Evolutionary conservation across 768 basidiomycete genomes (phyloP).

Genomic region (Myochromella boudieri): DNA sequence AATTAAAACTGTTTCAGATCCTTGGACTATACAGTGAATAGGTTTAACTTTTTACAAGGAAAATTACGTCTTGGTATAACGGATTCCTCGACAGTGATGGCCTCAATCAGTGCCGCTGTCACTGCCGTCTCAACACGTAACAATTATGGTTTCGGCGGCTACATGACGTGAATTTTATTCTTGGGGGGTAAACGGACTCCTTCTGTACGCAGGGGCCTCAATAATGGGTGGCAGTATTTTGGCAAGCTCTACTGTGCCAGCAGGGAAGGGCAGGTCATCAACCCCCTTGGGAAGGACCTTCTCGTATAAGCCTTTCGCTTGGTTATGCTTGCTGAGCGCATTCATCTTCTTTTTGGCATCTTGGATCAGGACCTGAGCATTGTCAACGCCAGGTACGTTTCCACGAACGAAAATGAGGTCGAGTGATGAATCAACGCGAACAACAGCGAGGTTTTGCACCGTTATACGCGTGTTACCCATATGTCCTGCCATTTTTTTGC

Average conservation of each 20-base stretch:
- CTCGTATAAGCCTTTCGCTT: constrained; percentile 70
- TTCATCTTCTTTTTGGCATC: constrained; percentile 89
- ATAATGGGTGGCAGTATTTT: constrained; percentile 63
- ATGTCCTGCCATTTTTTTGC: constrained; percentile 97
- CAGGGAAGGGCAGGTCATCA: constrained; percentile 87
- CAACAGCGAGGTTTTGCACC: constrained; percentile 83
- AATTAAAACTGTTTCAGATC: neutral
- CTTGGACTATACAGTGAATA: no score
- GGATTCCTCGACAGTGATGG: no score
- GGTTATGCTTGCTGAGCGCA: constrained; percentile 59
- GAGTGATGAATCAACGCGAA: constrained; percentile 82
- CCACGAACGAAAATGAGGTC: constrained; percentile 92
- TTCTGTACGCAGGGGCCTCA: constrained; percentile 69
- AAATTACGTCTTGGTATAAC: no score
- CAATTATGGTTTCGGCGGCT: no score
- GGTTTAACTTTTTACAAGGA: no score
- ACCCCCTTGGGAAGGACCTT: constrained; percentile 83
- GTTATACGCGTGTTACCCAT: constrained; percentile 86
- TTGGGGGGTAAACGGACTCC: constrained; percentile 77
- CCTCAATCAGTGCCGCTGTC: no score
- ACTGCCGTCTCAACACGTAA: no score
- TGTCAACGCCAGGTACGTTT: constrained; percentile 87
- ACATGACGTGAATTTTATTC: constrained; percentile 53
- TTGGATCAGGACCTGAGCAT: constrained; percentile 79
- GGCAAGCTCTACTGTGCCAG: constrained; percentile 79